phyloP scores from a whole-genome alignment of 2,329 filamentous ascomycete genomes.

The Apiospora kogelbergensis region DNA sequence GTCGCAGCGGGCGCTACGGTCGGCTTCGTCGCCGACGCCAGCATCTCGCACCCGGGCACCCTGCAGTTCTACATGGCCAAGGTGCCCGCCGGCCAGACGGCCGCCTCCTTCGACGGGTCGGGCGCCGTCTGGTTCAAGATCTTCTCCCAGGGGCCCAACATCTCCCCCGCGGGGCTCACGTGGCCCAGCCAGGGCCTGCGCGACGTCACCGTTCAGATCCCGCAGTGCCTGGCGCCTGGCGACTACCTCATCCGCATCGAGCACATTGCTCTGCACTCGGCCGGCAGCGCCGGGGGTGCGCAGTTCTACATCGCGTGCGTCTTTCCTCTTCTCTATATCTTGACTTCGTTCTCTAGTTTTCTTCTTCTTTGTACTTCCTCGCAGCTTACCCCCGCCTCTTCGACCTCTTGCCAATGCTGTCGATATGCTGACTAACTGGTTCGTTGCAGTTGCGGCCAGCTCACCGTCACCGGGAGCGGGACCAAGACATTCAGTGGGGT shows the following conservation, averaged over 20 bases:
- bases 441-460: conserved; percentile 25
- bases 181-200: conserved; percentile 42
- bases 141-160: conserved; percentile 39
- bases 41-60: conserved; percentile 42
- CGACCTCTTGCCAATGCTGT: background rate
- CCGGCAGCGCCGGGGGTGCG: conserved; percentile 39
- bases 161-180: conserved; percentile 34
- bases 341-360: too few relatives aligned
- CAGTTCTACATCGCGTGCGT: conserved; percentile 43
- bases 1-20: conserved; percentile 45
- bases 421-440: background rate
- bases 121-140: conserved; percentile 45
- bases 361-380: background rate
- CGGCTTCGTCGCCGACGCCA: conserved; percentile 42
- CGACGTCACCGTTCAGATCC: conserved; percentile 41
- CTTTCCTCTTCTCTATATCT: background rate
- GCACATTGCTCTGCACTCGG: conserved; percentile 47
- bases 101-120: conserved; percentile 37
- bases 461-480: conserved; percentile 43
- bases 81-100: conserved; percentile 37
- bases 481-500: conserved; percentile 29
- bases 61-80: conserved; percentile 42
- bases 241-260: conserved; percentile 50
- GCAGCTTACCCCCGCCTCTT: too few relatives aligned
- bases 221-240: conserved; percentile 44